These are phyloP conservation scores for Coprinopsis marcescibilis DNA, from an alignment of 768 basidiomycete species.

Conservation along the genomic window DNA sequence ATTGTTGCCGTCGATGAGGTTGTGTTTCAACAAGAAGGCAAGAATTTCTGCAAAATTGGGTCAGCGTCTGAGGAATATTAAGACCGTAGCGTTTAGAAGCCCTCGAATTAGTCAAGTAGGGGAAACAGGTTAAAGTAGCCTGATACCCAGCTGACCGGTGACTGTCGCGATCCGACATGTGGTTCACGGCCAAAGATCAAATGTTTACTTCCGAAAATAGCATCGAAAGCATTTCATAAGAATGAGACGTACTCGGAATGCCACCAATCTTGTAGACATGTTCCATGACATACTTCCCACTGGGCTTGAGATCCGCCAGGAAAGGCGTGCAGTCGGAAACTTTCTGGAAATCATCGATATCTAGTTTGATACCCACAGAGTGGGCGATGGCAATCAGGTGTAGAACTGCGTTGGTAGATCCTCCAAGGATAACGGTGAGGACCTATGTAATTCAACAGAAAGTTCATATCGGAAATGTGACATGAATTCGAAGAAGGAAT, in stretches of 20 bases:
- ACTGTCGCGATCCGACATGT: no score
- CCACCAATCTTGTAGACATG: slow-evolving; percentile 95
- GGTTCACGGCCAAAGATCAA: no score
- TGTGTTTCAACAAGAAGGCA: slow-evolving; percentile 78
- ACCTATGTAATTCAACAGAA: slow-evolving; percentile 45
- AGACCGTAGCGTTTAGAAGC: no score
- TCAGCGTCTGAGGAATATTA: no score
- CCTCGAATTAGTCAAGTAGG: no score
- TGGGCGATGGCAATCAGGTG: slow-evolving; percentile 97
- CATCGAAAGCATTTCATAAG: not conserved
- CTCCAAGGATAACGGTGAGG: slow-evolving; percentile 93
- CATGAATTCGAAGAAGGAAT: not conserved
- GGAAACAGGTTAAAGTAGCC: no score
- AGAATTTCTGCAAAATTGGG: slow-evolving; percentile 57
- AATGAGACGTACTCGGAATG: slow-evolving; percentile 71
- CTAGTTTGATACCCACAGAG: slow-evolving; percentile 85
- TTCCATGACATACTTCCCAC: slow-evolving; percentile 98
- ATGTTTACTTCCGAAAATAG: no score
- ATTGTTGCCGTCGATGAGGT: slow-evolving; percentile 84
- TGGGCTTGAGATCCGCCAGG: slow-evolving; percentile 94
- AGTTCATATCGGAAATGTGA: slow-evolving; percentile 4
- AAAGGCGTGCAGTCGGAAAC: slow-evolving; percentile 93
- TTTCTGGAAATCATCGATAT: slow-evolving; percentile 87
- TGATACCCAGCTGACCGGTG: no score
- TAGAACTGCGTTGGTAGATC: slow-evolving; percentile 95